Evolutionary conservation across 179 eudicot species (phyloP).

Genomic region (Amaranthus tricolor): DNA sequence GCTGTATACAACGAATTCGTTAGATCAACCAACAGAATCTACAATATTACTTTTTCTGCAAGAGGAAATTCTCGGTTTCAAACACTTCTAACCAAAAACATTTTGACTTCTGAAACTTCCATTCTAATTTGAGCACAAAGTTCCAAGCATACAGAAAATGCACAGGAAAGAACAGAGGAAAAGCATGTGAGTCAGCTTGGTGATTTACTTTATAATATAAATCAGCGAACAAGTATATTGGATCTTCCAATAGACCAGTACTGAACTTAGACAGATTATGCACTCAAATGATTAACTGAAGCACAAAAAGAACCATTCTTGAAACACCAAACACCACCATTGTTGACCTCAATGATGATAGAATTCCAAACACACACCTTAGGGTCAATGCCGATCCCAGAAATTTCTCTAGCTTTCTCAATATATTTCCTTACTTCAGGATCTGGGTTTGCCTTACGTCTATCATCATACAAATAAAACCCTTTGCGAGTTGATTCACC

Average conservation of each 20-base stretch:
- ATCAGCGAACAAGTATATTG: background rate
- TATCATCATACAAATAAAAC: slow-evolving; percentile 67
- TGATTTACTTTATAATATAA: background rate
- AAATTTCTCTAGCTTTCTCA: slow-evolving; percentile 74
- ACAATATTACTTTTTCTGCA: background rate
- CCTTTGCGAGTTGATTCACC: slow-evolving; percentile 86
- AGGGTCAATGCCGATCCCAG: slow-evolving; percentile 62
- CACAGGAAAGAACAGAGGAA: background rate
- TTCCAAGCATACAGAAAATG: background rate
- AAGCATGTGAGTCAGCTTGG: background rate
- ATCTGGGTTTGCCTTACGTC: slow-evolving; percentile 78
- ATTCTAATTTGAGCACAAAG: background rate
- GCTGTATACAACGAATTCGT: background rate
- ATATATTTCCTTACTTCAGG: slow-evolving; percentile 68
- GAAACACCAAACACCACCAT: background rate
- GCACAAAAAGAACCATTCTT: background rate
- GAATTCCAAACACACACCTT: slow-evolving; percentile 47
- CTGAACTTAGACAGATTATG: background rate
- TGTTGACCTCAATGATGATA: background rate
- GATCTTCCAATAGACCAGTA: background rate
- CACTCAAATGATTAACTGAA: background rate
- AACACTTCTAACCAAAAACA: background rate
- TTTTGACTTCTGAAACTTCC: background rate
- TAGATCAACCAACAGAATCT: background rate
- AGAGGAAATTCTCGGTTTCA: background rate